Base-by-base conservation (phyloP, 768 basidiomycete genomes). In the Xerocomus spinulosus region DNA sequence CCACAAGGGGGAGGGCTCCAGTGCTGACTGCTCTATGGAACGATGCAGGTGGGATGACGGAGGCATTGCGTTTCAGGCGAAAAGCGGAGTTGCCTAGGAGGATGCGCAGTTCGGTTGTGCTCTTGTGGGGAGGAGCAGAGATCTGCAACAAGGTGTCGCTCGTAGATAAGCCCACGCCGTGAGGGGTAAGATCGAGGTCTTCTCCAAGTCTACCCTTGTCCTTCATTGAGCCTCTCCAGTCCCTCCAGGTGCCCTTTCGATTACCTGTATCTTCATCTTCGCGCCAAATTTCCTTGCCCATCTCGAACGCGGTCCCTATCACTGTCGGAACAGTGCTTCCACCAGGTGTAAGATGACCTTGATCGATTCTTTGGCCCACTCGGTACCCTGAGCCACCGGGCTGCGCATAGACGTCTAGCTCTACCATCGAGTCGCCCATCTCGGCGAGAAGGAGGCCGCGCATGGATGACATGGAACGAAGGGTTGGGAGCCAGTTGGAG, bases 11-110 rank as follows among this genome's bases (percentile, higher is more conserved):
- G 25, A 46, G 40, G 1, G 41, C 49, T 5, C 46, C 54, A 1
- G 48, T 21, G 18, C 55, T 51, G 8, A 35, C 5, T 12, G 41
- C n/a, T 35, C 51, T 57, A 10, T 44, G 50, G 32, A 49, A 37
- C 5, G 52, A 45, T 20, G 43, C 49, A 23, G 59, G 58, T 3
- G 69, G 73, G 21, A 73, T 53, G 26, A 83, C 55, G 5, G 71
- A 68, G 15, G 81, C 75, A 10, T 79, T 77, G 25, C 75, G 61
- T 60, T 77, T 81, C 32, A 87, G 64, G 34, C 77, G 75, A 21
- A 81, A 73, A 46, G 73, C 68, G 0, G 78, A 69, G 58, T 83
- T 78, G 12, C 87, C 87, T 7, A 88, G 73, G 42, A 87, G 73
- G 26, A 75, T 63, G 48, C 77, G 79, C 40, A 86, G 72, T 56